These are phyloP conservation scores for Metschnikowia dekortorum DNA, from an alignment of 805 yeast genomes.

Conservation along the genomic window DNA sequence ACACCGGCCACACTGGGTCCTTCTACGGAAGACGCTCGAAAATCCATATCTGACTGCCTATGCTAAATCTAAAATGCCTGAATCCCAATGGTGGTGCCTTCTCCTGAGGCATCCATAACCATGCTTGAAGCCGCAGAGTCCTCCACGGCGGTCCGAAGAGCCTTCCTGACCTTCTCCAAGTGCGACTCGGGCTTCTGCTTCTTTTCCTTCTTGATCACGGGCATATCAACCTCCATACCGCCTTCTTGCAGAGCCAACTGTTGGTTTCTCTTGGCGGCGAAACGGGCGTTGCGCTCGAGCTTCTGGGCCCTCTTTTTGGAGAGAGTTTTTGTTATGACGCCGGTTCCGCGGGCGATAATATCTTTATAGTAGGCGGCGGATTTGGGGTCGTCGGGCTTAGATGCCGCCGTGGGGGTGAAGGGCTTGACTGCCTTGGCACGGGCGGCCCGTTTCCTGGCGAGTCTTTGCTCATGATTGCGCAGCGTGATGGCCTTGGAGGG, in stretches of 20 bases:
- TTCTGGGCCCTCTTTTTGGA: constrained; percentile 78
- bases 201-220: constrained; percentile 14
- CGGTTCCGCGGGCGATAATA: constrained; percentile 18
- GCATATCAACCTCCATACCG: constrained; percentile 48
- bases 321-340: constrained; percentile 55
- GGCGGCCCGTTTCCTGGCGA: constrained; percentile 53
- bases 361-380: constrained; percentile 45
- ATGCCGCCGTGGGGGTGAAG: constrained; percentile 41
- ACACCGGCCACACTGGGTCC: no score
- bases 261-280: constrained; percentile 54
- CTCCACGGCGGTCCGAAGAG: constrained; percentile 69
- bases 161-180: constrained; percentile 52
- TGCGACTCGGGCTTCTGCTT: constrained; percentile 22
- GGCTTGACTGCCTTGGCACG: constrained; percentile 39
- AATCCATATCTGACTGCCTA: neutral
- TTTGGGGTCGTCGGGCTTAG: constrained; percentile 32
- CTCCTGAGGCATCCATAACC: constrained; percentile 45
- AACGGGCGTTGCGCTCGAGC: constrained; percentile 72
- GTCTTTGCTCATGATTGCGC: constrained; percentile 45
- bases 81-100: constrained; percentile 83
- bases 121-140: constrained; percentile 48
- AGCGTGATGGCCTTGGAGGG: constrained; percentile 56
- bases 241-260: constrained; percentile 32
- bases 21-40: no score
- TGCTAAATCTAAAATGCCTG: constrained; percentile 45